Conservation (phyloP, 2,329 filamentous ascomycete species). For the Pseudocercospora cruenta region DNA sequence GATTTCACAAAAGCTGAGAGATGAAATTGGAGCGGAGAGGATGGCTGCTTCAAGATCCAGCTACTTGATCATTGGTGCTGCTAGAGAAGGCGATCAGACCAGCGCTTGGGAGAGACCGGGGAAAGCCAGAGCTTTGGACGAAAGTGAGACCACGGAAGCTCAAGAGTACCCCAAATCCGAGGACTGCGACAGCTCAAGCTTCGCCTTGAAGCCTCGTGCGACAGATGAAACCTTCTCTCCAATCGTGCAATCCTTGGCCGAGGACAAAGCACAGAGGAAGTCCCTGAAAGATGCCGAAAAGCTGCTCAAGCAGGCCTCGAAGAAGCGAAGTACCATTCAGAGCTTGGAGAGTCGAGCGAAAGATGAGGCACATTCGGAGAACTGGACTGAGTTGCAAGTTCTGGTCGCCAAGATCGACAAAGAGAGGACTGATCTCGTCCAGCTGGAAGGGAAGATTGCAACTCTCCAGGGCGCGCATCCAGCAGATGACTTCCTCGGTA, state of each 20-base stretch:
- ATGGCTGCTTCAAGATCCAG: not conserved
- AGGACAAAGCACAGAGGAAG: not conserved
- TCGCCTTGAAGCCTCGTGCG: not conserved
- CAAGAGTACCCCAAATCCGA: not conserved
- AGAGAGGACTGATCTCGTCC: not conserved
- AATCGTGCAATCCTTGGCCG: not conserved
- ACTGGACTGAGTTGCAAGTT: conserved; percentile 2
- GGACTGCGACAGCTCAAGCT: not conserved
- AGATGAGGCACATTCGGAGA: not conserved
- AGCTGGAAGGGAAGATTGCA: not conserved
- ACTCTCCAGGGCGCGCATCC: not conserved
- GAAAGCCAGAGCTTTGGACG: not conserved
- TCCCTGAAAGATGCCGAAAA: not conserved
- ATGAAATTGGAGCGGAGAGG: not conserved
- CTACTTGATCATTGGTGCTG: not conserved
- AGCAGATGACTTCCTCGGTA: not conserved
- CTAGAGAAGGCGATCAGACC: not conserved
- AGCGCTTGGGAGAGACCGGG: not conserved
- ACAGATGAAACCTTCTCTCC: not conserved
- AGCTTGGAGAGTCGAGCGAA: not conserved
- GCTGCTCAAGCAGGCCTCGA: not conserved
- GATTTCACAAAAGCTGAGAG: not conserved
- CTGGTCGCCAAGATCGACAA: not conserved
- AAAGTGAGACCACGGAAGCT: not conserved
- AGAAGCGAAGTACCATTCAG: not conserved